Evolutionary conservation across 306 rosid genomes (phyloP).

Genomic region (Elaeagnus macrophylla): DNA sequence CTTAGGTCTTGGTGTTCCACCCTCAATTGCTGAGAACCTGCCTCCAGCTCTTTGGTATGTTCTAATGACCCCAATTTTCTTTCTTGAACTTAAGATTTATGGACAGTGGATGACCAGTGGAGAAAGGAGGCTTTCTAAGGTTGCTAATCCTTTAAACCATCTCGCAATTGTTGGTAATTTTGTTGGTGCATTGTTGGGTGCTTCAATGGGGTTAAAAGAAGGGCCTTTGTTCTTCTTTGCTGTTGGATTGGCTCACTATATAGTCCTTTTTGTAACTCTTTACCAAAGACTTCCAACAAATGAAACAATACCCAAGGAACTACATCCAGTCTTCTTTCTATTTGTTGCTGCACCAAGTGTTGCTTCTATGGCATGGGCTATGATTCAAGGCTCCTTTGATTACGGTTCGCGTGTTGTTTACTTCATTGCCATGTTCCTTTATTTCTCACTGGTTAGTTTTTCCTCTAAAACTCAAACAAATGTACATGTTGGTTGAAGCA

Average conservation of each 20-base stretch:
- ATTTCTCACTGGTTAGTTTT: conserved; percentile 63
- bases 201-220: conserved; percentile 79
- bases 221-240: conserved; percentile 90
- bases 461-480: neutral
- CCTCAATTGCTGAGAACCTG: conserved; percentile 40
- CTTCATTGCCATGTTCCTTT: conserved; percentile 80
- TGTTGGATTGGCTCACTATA: conserved; percentile 73
- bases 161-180: conserved; percentile 74
- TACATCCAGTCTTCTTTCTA: conserved; percentile 83
- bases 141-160: conserved; percentile 84
- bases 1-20: conserved; percentile 63
- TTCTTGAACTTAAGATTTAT: conserved; percentile 78
- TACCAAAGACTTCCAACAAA: conserved; percentile 87
- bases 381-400: conserved; percentile 72
- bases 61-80: conserved; percentile 62
- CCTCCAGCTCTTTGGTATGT: conserved; percentile 60
- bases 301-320: conserved; percentile 83
- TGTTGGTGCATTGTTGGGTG: conserved; percentile 85
- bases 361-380: conserved; percentile 94
- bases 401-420: conserved; percentile 57
- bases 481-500: no score
- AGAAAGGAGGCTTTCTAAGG: conserved; percentile 70
- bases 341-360: conserved; percentile 95
- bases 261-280: conserved; percentile 76
- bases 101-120: conserved; percentile 99